A percentile compares a stretch with the other conserved stretches of the same genome.
Conservation (phyloP, 768 basidiomycete genomes). For the Suillus tomentosus region DNA sequence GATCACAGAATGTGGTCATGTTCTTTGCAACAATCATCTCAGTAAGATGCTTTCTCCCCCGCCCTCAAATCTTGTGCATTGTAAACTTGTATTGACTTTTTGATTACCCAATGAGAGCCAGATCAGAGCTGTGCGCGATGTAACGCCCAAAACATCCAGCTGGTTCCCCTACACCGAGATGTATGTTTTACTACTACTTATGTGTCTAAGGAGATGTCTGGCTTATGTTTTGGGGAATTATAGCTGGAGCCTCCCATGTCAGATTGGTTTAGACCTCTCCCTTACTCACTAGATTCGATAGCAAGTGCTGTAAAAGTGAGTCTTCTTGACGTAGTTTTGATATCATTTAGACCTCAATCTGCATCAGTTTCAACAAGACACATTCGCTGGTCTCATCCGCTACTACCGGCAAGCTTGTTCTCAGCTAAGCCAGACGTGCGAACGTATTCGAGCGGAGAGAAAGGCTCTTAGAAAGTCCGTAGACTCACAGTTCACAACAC, state of each 20-base stretch:
- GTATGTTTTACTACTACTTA: conserved; percentile 39
- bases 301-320: conserved; percentile 69
- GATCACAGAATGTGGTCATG: conserved; percentile 87
- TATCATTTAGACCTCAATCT: not conserved
- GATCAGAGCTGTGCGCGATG: conserved; percentile 79
- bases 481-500: conserved; percentile 11
- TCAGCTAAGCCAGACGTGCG: conserved; percentile 41
- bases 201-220: not conserved
- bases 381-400: conserved; percentile 66
- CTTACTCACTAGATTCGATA: conserved; percentile 60
- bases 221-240: conserved; percentile 9
- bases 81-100: conserved; percentile 1
- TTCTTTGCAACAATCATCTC: conserved; percentile 83
- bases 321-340: not conserved
- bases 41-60: conserved; percentile 46
- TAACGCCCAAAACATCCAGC: conserved; percentile 59
- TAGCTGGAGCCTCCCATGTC: conserved; percentile 84
- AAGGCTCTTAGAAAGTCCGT: conserved; percentile 56
- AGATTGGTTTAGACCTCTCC: conserved; percentile 73
- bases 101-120: conserved; percentile 44
- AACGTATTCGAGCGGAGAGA: conserved; percentile 40
- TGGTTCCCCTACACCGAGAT: conserved; percentile 73
- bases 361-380: conserved; percentile 76
- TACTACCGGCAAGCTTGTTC: conserved; percentile 60
- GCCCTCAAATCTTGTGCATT: conserved; percentile 18